Evolutionary conservation across 192 early-diverging fungal species (phyloP).

Genomic region (Backusella westeae): DNA sequence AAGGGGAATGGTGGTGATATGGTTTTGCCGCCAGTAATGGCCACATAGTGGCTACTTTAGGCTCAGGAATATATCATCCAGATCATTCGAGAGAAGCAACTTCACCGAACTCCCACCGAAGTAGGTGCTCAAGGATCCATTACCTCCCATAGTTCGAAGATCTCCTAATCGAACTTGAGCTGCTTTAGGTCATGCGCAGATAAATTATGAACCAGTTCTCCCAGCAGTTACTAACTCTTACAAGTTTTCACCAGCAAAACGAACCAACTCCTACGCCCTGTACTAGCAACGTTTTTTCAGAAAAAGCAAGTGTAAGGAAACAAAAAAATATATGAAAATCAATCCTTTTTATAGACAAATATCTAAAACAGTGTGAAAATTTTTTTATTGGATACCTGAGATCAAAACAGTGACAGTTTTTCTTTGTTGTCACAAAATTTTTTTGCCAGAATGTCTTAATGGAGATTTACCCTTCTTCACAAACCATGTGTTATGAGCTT

Average conservation of each 20-base stretch:
- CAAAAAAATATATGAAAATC: neutral
- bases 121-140: slow-evolving; percentile 16
- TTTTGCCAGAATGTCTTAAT: neutral
- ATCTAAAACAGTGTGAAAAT: neutral
- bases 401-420: neutral
- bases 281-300: neutral
- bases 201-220: neutral
- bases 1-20: slow-evolving; percentile 19
- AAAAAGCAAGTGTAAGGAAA: slow-evolving; percentile 12
- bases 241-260: neutral
- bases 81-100: slow-evolving; percentile 3
- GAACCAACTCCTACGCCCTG: slow-evolving; percentile 6
- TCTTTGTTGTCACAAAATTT: neutral
- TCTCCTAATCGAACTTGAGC: slow-evolving; percentile 6
- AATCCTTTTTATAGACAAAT: slow-evolving; percentile 3
- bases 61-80: slow-evolving; percentile 27
- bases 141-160: neutral
- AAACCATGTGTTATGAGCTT: no score
- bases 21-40: slow-evolving; percentile 24
- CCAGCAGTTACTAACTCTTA: neutral
- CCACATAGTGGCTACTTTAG: slow-evolving; percentile 25
- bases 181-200: slow-evolving; percentile 16
- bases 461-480: neutral
- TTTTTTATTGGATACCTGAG: slow-evolving; percentile 6
- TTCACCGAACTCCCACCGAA: slow-evolving; percentile 11